phyloP scores from a whole-genome alignment of 257 asterid species.

The Phtheirospermum japonicum region DNA sequence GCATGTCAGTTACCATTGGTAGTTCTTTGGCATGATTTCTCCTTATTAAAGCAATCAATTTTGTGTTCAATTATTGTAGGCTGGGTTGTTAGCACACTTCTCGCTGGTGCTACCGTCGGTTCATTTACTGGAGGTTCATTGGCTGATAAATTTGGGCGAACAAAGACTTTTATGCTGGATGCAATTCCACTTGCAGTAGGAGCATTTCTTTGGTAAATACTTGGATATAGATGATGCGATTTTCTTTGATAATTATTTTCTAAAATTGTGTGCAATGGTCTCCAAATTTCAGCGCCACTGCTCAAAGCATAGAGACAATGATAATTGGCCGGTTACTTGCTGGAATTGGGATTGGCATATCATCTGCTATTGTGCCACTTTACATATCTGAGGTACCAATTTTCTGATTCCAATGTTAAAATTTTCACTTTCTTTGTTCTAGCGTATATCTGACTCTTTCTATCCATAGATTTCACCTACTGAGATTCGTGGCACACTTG shows the following conservation, averaged over 20 bases:
- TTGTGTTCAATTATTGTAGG: constrained; percentile 42
- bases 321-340: constrained; percentile 82
- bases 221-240: constrained; percentile 22
- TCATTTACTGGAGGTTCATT: constrained; percentile 95
- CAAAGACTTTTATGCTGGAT: constrained; percentile 81
- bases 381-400: constrained; percentile 88
- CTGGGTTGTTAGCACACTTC: constrained; percentile 93
- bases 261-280: constrained; percentile 15
- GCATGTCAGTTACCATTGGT: background rate
- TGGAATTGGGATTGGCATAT: constrained; percentile 92
- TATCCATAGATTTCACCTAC: constrained; percentile 79
- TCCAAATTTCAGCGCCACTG: constrained; percentile 58
- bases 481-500: constrained; percentile 93
- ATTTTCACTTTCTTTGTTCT: constrained; percentile 18
- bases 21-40: background rate
- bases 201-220: constrained; percentile 79
- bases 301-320: constrained; percentile 75
- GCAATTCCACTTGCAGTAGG: constrained; percentile 88
- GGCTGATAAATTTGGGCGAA: constrained; percentile 94
- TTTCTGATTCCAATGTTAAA: constrained; percentile 12
- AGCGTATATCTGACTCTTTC: constrained; percentile 30
- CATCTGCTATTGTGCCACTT: constrained; percentile 96
- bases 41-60: constrained; percentile 22
- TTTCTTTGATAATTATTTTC: constrained; percentile 12
- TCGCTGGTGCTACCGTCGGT: constrained; percentile 96